Percentiles rank a stretch among this genome's conserved stretches.
These are phyloP conservation scores for Zygosaccharomyces kombuchaensis DNA, from an alignment of 805 yeast species.

Conservation along the genomic window DNA sequence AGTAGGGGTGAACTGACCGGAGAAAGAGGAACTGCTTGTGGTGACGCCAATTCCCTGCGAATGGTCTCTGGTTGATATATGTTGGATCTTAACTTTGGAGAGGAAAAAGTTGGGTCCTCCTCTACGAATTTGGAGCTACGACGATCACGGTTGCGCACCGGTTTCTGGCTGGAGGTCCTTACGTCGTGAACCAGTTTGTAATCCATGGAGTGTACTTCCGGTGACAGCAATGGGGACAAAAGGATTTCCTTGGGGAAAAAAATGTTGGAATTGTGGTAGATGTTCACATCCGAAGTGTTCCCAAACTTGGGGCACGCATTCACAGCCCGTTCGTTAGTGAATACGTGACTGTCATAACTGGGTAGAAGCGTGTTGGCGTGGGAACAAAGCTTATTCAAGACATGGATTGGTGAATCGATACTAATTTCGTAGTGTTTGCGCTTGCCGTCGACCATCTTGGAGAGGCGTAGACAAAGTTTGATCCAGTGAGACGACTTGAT, in stretches of 20 bases:
- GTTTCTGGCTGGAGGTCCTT: slow-evolving; percentile 14
- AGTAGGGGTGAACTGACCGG: slow-evolving; percentile 43
- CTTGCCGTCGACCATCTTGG: slow-evolving; percentile 60
- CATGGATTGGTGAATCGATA: slow-evolving; percentile 90
- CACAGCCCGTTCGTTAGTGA: slow-evolving; percentile 12
- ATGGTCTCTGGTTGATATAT: slow-evolving; percentile 52
- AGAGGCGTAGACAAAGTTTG: slow-evolving; percentile 77
- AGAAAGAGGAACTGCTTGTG: slow-evolving; percentile 61
- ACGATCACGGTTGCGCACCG: slow-evolving; percentile 9
- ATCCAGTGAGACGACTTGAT: slow-evolving; percentile 95
- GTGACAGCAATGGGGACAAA: slow-evolving; percentile 49
- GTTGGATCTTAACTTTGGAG: slow-evolving; percentile 41
- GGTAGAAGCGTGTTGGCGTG: slow-evolving; percentile 78
- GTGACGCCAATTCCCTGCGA: slow-evolving; percentile 48
- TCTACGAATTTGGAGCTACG: slow-evolving; percentile 9
- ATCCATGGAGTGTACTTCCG: slow-evolving; percentile 49
- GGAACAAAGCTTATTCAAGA: slow-evolving; percentile 70
- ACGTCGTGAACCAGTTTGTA: slow-evolving; percentile 15
- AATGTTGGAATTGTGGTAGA: slow-evolving; percentile 37
- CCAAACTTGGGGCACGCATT: slow-evolving; percentile 18
- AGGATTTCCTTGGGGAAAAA: slow-evolving; percentile 39
- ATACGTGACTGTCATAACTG: slow-evolving; percentile 47
- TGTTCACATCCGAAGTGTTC: slow-evolving; percentile 15
- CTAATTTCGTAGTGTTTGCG: slow-evolving; percentile 91
- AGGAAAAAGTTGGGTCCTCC: slow-evolving; percentile 20